Evolutionary conservation across 2,329 filamentous ascomycete species (phyloP).

Genomic region (Fusarium torreyae): DNA sequence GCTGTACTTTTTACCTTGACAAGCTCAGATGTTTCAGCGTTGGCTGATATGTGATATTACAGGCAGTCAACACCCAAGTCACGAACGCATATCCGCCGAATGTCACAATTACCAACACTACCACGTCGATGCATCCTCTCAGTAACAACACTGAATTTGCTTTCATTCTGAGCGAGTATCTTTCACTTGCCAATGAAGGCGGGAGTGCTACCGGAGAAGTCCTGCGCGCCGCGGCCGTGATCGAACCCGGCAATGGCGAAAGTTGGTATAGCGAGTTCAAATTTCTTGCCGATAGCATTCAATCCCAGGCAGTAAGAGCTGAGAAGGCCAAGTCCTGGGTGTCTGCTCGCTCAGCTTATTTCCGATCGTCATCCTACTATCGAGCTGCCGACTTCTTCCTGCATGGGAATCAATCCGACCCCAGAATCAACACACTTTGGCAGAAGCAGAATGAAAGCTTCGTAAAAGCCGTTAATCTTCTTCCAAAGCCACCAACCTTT

Average conservation of each 20-base stretch:
- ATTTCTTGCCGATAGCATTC: constrained; percentile 12
- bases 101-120: constrained; percentile 20
- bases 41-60: neutral
- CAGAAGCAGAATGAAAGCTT: constrained; percentile 55
- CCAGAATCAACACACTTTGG: constrained; percentile 58
- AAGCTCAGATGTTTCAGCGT: fast-evolving
- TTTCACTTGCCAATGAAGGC: constrained; percentile 33
- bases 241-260: constrained; percentile 18
- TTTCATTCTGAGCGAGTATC: constrained; percentile 34
- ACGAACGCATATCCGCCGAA: constrained; percentile 4
- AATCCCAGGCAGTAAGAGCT: neutral
- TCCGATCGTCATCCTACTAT: constrained; percentile 60
- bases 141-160: constrained; percentile 33
- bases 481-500: constrained; percentile 56
- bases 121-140: constrained; percentile 31
- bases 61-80: neutral
- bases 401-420: constrained; percentile 57
- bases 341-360: constrained; percentile 48
- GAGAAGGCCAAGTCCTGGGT: constrained; percentile 19
- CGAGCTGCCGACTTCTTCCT: constrained; percentile 60
- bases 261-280: constrained; percentile 20
- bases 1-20: neutral
- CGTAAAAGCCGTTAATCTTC: constrained; percentile 54
- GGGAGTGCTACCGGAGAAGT: constrained; percentile 30
- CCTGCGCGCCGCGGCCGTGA: constrained; percentile 25